Evolutionary conservation across 2,329 filamentous ascomycete species (phyloP).

Genomic region (Arthrobotrys conoides): DNA sequence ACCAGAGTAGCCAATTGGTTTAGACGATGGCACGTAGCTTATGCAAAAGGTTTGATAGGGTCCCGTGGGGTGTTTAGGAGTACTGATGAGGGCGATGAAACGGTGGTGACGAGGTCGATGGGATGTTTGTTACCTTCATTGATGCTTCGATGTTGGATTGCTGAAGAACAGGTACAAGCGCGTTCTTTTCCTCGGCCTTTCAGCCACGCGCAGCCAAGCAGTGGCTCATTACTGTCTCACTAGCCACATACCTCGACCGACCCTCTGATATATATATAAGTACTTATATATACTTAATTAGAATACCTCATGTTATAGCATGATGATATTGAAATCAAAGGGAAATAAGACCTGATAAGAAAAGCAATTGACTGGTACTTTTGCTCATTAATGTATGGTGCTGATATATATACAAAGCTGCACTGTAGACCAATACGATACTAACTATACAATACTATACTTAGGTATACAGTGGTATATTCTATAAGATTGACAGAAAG

Average conservation of each 20-base stretch:
- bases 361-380: conserved; percentile 11
- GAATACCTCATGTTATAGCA: neutral
- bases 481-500: conserved; percentile 10
- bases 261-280: too few relatives aligned
- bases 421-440: too few relatives aligned
- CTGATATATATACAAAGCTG: neutral
- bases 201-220: conserved; percentile 5
- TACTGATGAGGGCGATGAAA: neutral
- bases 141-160: neutral
- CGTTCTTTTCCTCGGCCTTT: conserved; percentile 5
- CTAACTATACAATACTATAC: neutral
- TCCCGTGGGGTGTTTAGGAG: neutral
- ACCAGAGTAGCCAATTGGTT: neutral
- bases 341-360: too few relatives aligned
- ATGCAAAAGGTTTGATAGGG: neutral
- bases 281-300: too few relatives aligned
- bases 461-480: neutral
- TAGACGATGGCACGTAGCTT: neutral
- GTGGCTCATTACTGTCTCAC: neutral
- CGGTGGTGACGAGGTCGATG: neutral
- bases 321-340: neutral
- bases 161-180: neutral
- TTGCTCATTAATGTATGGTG: neutral
- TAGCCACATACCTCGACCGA: conserved; percentile 5
- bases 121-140: neutral